phyloP scores from a whole-genome alignment of 2,329 filamentous ascomycete species.

The Setomelanomma holmii region DNA sequence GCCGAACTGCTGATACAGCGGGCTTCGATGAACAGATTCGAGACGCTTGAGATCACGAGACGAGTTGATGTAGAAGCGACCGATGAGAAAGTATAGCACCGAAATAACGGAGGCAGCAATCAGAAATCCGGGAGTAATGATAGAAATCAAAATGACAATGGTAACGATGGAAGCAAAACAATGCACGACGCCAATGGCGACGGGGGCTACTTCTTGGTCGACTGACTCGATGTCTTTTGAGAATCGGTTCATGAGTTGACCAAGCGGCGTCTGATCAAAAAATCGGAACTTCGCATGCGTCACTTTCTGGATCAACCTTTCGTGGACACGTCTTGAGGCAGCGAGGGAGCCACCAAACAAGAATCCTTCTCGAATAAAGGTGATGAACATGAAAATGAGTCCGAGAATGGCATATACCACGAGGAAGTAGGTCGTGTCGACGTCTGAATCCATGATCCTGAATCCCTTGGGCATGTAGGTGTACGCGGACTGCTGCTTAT shows the following conservation, averaged over 20 bases:
- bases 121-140: conserved; percentile 89
- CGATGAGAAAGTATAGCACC: conserved; percentile 80
- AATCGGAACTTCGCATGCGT: conserved; percentile 95
- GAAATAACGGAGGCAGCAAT: conserved; percentile 87
- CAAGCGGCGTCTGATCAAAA: conserved; percentile 94
- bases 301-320: conserved; percentile 76
- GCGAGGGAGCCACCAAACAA: conserved; percentile 91
- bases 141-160: conserved; percentile 84
- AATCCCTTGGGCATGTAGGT: conserved; percentile 52
- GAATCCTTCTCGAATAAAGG: conserved; percentile 82
- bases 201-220: conserved; percentile 93
- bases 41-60: conserved; percentile 96
- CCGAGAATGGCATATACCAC: conserved; percentile 82
- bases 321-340: conserved; percentile 85
- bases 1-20: conserved; percentile 96
- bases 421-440: conserved; percentile 86
- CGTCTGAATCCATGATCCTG: conserved; percentile 56
- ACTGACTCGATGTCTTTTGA: conserved; percentile 96
- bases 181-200: conserved; percentile 79
- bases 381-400: conserved; percentile 77
- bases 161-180: conserved; percentile 76
- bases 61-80: conserved; percentile 85
- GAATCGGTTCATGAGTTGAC: conserved; percentile 97
- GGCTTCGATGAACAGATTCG: conserved; percentile 92
- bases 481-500: conserved; percentile 43